Conservation (phyloP, 169 alveolate genomes). For the Perkinsus marinus region DNA sequence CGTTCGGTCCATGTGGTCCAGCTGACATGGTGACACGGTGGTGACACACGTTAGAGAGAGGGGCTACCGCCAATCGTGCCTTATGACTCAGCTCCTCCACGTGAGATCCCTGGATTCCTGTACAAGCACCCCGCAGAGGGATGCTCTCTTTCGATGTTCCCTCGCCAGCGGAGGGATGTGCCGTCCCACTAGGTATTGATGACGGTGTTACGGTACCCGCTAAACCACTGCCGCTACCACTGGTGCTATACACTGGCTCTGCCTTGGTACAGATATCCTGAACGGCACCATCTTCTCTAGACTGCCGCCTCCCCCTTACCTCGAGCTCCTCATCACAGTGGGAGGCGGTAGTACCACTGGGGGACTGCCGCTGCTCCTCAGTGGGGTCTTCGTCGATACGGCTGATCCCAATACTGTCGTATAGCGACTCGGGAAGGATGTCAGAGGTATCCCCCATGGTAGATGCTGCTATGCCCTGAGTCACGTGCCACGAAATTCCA, state of each 20-base stretch:
- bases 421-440: not conserved
- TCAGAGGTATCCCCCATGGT: not conserved
- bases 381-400: not conserved
- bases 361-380: not conserved
- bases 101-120: not conserved
- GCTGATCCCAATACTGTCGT: not conserved
- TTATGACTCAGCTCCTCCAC: not conserved
- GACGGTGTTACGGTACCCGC: not conserved
- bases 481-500: not conserved
- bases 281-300: not conserved
- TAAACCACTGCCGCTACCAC: not conserved
- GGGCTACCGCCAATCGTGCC: not conserved
- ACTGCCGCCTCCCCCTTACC: not conserved
- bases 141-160: too few species aligned
- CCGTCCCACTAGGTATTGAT: not conserved
- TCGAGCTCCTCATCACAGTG: not conserved
- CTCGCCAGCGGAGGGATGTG: not conserved
- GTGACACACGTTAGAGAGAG: not conserved
- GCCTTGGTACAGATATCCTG: not conserved
- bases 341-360: not conserved
- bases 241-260: not conserved
- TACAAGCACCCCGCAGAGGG: too few species aligned
- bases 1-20: not conserved
- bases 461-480: not conserved
- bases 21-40: not conserved